Evolutionary conservation across 1,139 yeast species (phyloP).

Genomic region (Kodamaea arcana): DNA sequence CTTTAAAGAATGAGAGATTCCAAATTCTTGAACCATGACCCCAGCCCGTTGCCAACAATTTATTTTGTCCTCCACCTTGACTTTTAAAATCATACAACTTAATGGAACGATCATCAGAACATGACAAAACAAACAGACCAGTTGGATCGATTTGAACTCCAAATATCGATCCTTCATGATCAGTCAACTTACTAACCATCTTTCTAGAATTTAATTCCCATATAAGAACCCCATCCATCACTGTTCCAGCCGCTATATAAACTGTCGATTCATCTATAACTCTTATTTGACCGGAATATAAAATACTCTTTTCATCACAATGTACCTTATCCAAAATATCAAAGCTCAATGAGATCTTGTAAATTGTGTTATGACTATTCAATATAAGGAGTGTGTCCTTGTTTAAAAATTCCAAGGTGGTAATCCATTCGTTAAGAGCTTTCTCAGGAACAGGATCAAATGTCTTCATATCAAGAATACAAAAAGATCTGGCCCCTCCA

Average conservation of each 20-base stretch:
- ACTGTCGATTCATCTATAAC: constrained; percentile 40
- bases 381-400: constrained; percentile 45
- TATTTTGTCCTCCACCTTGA: too few species aligned
- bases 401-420: constrained; percentile 49
- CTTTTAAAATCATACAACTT: constrained; percentile 61
- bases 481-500: constrained; percentile 74
- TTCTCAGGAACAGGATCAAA: constrained; percentile 33
- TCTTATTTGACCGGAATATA: constrained; percentile 79
- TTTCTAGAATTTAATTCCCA: constrained; percentile 57
- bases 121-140: constrained; percentile 61
- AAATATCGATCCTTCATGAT: constrained; percentile 90
- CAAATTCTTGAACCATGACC: constrained; percentile 95
- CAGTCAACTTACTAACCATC: constrained; percentile 53
- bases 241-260: constrained; percentile 83
- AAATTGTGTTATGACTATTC: constrained; percentile 78
- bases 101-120: constrained; percentile 92
- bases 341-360: constrained; percentile 37
- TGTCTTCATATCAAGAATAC: constrained; percentile 29
- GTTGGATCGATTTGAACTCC: constrained; percentile 61
- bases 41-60: constrained; percentile 77
- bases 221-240: constrained; percentile 77
- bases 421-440: constrained; percentile 74
- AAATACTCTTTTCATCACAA: constrained; percentile 72
- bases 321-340: constrained; percentile 38
- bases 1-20: constrained; percentile 59